These are phyloP conservation scores for Rhodomyrtus tomentosa DNA, from an alignment of 345 rosid genomes.

Conservation along the genomic window DNA sequence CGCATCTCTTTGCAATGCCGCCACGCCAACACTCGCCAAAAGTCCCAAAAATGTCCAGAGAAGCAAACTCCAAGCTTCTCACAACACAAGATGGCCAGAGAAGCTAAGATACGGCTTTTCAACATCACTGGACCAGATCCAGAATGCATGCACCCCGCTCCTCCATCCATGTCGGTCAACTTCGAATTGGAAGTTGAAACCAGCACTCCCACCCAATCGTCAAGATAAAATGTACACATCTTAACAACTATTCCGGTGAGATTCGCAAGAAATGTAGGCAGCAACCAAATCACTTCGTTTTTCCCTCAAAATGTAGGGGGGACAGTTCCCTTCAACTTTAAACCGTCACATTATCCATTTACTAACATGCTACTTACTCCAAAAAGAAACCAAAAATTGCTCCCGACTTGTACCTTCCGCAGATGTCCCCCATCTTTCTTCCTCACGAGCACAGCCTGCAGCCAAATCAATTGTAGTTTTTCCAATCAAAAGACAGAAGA, in stretches of 20 bases:
- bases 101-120: not conserved
- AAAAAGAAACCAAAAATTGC: not conserved
- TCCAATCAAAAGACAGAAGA: not conserved
- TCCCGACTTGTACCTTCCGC: not conserved
- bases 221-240: not conserved
- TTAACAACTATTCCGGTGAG: not conserved
- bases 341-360: not conserved
- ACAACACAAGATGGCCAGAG: not conserved
- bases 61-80: not conserved
- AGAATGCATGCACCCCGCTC: not conserved
- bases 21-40: not conserved
- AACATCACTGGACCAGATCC: not conserved
- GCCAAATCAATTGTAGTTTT: not conserved
- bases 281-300: not conserved
- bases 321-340: not conserved
- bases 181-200: not conserved
- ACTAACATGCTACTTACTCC: not conserved
- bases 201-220: not conserved
- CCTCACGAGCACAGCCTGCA: not conserved
- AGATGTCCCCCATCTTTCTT: not conserved
- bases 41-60: not conserved
- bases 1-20: not conserved
- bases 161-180: not conserved
- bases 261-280: not conserved
- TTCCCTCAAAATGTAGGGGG: not conserved